A percentile compares a stretch with the other conserved stretches of the same genome.
phyloP scores from a whole-genome alignment of 2,329 filamentous ascomycete genomes.

The Pseudogymnoascus sp. region DNA sequence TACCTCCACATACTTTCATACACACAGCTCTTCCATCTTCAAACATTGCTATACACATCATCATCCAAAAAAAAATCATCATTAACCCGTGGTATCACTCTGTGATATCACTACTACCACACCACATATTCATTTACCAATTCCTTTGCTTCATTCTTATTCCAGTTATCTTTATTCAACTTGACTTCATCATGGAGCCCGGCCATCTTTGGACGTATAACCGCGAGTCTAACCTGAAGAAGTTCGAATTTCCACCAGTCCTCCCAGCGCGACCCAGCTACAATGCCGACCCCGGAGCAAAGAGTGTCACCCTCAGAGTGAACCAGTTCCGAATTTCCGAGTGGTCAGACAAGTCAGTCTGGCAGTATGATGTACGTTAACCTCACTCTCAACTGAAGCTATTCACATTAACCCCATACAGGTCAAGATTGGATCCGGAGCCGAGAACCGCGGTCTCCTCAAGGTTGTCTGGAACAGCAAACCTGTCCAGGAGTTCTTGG shows the following conservation, averaged over 20 bases:
- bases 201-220: slow-evolving; percentile 22
- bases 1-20: neutral
- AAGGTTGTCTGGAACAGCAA: slow-evolving; percentile 69
- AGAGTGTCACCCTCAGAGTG: slow-evolving; percentile 40
- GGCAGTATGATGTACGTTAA: slow-evolving; percentile 74
- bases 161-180: slow-evolving; percentile 10
- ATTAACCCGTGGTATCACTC: neutral
- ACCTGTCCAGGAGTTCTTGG: slow-evolving; percentile 47
- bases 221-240: slow-evolving; percentile 22
- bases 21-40: neutral
- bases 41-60: neutral
- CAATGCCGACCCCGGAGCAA: slow-evolving; percentile 46
- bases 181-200: slow-evolving; percentile 23
- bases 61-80: neutral
- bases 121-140: slow-evolving; percentile 17
- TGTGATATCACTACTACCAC: slow-evolving; percentile 25
- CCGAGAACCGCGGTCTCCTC: slow-evolving; percentile 55
- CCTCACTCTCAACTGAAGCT: neutral
- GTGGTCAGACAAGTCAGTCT: slow-evolving; percentile 54
- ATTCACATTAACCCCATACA: slow-evolving; percentile 27
- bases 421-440: slow-evolving; percentile 57
- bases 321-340: slow-evolving; percentile 67
- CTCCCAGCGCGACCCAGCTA: slow-evolving; percentile 38
- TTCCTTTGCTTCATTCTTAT: slow-evolving; percentile 7
- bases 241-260: slow-evolving; percentile 19